phyloP scores from a whole-genome alignment of 495 filamentous ascomycete genomes.

The Talaromyces wortmannii region DNA sequence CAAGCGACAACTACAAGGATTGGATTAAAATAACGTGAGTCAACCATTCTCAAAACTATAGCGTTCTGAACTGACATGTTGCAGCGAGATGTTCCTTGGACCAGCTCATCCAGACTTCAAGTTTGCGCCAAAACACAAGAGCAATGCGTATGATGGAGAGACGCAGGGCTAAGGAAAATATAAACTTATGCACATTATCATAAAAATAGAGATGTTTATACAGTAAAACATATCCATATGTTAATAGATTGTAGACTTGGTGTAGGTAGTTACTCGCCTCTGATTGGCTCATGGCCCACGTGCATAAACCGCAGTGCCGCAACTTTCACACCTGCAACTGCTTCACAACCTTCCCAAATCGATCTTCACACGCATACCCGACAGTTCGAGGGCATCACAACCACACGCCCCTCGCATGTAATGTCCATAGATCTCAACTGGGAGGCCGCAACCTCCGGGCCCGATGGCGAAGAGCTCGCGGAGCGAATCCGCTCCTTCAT shows the following conservation, averaged over 20 bases:
- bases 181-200: background rate
- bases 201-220: background rate
- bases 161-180: constrained; percentile 45
- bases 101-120: constrained; percentile 83
- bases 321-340: background rate
- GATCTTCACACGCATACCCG: background rate
- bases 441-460: constrained; percentile 82
- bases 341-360: background rate
- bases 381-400: background rate
- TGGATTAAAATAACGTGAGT: constrained; percentile 97
- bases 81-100: constrained; percentile 94
- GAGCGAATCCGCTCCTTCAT: constrained; percentile 86
- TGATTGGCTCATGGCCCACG: background rate
- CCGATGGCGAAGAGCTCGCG: constrained; percentile 76
- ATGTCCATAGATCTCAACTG: constrained; percentile 99
- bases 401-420: constrained; percentile 24
- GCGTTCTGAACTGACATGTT: constrained; percentile 9
- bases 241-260: no score
- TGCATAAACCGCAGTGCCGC: no score
- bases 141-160: constrained; percentile 67
- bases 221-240: no score
- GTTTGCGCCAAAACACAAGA: constrained; percentile 98
- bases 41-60: constrained; percentile 1
- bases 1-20: constrained; percentile 84
- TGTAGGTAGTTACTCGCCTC: background rate